Base-by-base conservation (phyloP, 2,329 filamentous ascomycete species). In the Sarocladiaceae sp. region DNA sequence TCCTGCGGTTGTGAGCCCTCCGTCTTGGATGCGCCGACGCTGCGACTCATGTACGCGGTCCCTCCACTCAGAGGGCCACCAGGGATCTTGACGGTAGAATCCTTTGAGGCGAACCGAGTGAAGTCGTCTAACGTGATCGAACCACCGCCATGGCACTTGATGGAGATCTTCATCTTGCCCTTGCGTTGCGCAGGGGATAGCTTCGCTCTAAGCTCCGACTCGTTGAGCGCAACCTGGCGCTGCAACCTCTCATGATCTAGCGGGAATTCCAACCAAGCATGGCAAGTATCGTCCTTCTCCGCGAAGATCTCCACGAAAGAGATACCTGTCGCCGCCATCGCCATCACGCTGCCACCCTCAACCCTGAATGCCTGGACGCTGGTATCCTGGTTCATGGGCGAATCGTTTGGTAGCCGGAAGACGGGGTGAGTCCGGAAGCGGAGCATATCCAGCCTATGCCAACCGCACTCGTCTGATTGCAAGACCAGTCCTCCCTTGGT, bases 351-450 rank as follows among this genome's bases (percentile, higher is more conserved):
- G 10, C 83, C 81, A 48, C 81, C 81, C 23, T 95, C 90, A 1
- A 91, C 80, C 0, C 85, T 81, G 82, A 88, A 97, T 1, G 87
- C 86, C 56, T 95, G 88, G 2, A 96, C 77, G 51, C 87, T 89
- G 27, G 78, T 77, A 53, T 96, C 90, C 1, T 73, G 65, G 50
- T 71, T 75, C 31, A 76, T 60, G 13, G 76, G 66, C n/a, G 76
- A 67, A 55, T 97, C 93, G 45, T 80, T 83, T 0, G 90, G 88
- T 43, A 95, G 75, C 45, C 82, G 76, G 70, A 98, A 97, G 60
- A 87, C 89, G 3, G 90, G 88, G 58, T 98, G 93, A 53, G 83
- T 85, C 51, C 89, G 83, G 68, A 96, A 95, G 31, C 89, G 85
- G 43, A 98, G 72, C 44, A 82, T 82, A 62, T 97, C 93, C 6